Evolutionary conservation across 345 rosid genomes (phyloP), one percentile per base, ranked within the genome.

Genomic region (Pelargonium nanum): DNA sequence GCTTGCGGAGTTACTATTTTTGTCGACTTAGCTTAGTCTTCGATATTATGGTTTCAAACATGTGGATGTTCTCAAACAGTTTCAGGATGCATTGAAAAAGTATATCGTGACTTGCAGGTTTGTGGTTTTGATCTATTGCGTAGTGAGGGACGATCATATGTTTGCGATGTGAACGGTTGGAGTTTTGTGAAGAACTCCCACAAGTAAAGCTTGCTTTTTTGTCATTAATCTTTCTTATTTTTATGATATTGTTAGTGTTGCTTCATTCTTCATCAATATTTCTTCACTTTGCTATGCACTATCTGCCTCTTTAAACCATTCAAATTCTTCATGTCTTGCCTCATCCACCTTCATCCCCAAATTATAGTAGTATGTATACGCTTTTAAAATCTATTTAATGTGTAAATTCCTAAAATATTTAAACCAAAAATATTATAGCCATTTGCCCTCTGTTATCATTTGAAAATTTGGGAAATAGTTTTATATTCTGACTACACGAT

Each of bases 81-180:
- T 40, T 8, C 15, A 40, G 48, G n/a, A 40, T 40, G 48, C 15
- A 40, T 40, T 40, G 48, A 40, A 40, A 40, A 40, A 6, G 12
- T 40, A 13, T 34, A 12, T 56, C 3, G 19, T 51, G 17, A 28
- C 60, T 74, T 76, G 61, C 80, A 93, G 99, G 99, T 93, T 56
- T 94, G 99, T 68, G 99, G 99, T 30, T 94, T 94, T 74, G 99
- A 94, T 85, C 97, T 94, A 20, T 69, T 94, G 79, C 93, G 99
- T 58, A 84, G 90, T 48, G 99, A 88, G 69, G 99, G 99, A 40
- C 82, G 93, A 24, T 94, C 97, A 23, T 94, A 90, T 68, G 97
- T 91, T 56, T 94, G 97, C 69, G 99, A 94, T 72, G 99, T 94
- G 64, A 94, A 94, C 77, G 99, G 99, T 60, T 94, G 99, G 99